Base-by-base conservation (phyloP, 441 rosid genomes). In the Syzygium malaccense region DNA sequence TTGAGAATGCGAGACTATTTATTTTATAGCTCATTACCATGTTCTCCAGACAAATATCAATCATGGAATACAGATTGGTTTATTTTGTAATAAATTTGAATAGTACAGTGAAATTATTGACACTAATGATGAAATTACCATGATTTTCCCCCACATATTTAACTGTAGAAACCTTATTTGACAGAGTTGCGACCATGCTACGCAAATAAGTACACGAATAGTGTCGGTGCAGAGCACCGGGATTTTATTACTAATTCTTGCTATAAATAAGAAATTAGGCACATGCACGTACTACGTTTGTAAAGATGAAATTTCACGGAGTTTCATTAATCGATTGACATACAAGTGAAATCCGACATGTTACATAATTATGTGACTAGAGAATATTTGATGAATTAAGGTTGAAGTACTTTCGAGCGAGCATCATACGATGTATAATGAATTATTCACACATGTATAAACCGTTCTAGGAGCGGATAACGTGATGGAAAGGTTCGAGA, bases 211-310 rank as follows among this genome's bases (percentile, higher is more conserved):
- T 60, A 28, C 32, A 5, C 8, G 1, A 60, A 13, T n/a, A 60
- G 0, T 60, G 32, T 28, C 1, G 0, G 17, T 13, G 28, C 32
- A 60, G 0, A 28, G 66, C 66, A 60, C 1, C 1, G 1, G 0
- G 32, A 30, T 13, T 60, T 60, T 60, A 30, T 60, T 60, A 28
- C 17, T 60, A 28, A 28, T 60, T 60, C 66, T 13, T 28, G 32
- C 32, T 60, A 60, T 60, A 28, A 28, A 60, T 60, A 60, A 60
- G 66, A 28, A 60, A 60, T 28, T 28, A 13, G 66, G 18, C 66
- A 60, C 6, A 60, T 28, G 32, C 32, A 60, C 8, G 0, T 60
- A 60, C 32, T 60, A 2, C 1, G 3, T 28, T 28, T 60, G 66
- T 60, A 14, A 30, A 28, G 18, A 60, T 60, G 66, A 60, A 0